A percentile compares a stretch with the other conserved stretches of the same genome.
Evolutionary conservation across 371 early-diverging fungal species (phyloP).

Genomic region (Lichtheimia ramosa): DNA sequence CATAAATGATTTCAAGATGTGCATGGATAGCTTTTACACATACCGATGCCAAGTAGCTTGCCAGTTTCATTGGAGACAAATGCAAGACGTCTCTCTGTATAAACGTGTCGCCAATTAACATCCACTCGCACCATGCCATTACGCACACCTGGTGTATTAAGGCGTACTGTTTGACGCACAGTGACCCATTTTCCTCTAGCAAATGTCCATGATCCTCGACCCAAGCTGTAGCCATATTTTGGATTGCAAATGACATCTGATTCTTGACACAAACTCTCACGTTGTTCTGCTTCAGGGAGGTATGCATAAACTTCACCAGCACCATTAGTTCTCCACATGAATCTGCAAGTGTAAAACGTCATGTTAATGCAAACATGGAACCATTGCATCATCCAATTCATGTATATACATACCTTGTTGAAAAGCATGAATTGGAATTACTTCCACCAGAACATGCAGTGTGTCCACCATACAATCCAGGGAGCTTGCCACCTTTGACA

Average conservation of each 20-base stretch:
- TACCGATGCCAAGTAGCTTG: constrained; percentile 13
- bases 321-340: constrained; percentile 64
- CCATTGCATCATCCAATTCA: not conserved
- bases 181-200: constrained; percentile 55
- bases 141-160: constrained; percentile 54
- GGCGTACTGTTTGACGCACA: constrained; percentile 52
- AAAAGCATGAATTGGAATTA: constrained; percentile 57
- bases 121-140: constrained; percentile 49
- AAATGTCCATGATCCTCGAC: constrained; percentile 58
- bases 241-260: constrained; percentile 56
- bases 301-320: constrained; percentile 67
- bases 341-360: constrained; percentile 24
- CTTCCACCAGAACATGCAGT: constrained; percentile 61
- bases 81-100: constrained; percentile 20
- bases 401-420: constrained; percentile 36
- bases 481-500: constrained; percentile 57
- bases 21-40: not conserved
- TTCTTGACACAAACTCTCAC: constrained; percentile 38
- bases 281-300: constrained; percentile 48
- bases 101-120: constrained; percentile 33
- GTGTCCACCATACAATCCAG: constrained; percentile 57
- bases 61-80: constrained; percentile 28
- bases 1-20: not conserved
- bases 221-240: constrained; percentile 63
- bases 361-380: not conserved